Evolutionary conservation across 345 rosid genomes (phyloP).

Genomic region (Barbarea vulgaris): DNA sequence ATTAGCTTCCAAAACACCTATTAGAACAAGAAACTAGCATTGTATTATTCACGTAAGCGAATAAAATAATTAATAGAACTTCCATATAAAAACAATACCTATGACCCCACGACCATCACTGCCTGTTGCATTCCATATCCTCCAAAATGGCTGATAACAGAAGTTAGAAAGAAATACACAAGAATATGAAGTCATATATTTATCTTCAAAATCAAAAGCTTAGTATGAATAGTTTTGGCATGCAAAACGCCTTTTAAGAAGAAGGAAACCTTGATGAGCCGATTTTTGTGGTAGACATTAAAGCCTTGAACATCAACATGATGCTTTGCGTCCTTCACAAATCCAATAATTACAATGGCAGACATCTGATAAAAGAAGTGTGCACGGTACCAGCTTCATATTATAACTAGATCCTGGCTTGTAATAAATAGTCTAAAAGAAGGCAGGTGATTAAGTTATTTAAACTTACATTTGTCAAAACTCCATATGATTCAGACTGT

Average conservation of each 20-base stretch:
- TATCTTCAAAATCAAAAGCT: not conserved
- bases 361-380: conserved; percentile 59
- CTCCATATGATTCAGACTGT: conserved; percentile 36
- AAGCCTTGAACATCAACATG: conserved; percentile 96
- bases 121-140: conserved; percentile 92
- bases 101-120: conserved; percentile 96
- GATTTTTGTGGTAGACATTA: conserved; percentile 93
- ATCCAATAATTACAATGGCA: conserved; percentile 79
- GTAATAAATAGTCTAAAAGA: not conserved
- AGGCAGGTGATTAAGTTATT: not conserved
- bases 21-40: conserved; percentile 33
- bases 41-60: conserved; percentile 3
- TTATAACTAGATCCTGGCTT: conserved; percentile 4
- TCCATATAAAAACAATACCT: conserved; percentile 48
- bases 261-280: conserved; percentile 81
- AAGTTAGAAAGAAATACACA: conserved; percentile 11
- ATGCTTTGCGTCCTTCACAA: conserved; percentile 87
- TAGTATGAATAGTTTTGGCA: not conserved
- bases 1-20: conserved; percentile 93
- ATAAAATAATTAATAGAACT: not conserved
- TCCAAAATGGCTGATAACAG: conserved; percentile 88
- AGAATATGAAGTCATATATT: not conserved
- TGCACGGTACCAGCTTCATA: conserved; percentile 30
- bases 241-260: conserved; percentile 9
- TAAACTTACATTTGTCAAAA: conserved; percentile 45